These are phyloP conservation scores for Oehlia diaphana DNA, from an alignment of 192 early-diverging fungal species.

Conservation along the genomic window DNA sequence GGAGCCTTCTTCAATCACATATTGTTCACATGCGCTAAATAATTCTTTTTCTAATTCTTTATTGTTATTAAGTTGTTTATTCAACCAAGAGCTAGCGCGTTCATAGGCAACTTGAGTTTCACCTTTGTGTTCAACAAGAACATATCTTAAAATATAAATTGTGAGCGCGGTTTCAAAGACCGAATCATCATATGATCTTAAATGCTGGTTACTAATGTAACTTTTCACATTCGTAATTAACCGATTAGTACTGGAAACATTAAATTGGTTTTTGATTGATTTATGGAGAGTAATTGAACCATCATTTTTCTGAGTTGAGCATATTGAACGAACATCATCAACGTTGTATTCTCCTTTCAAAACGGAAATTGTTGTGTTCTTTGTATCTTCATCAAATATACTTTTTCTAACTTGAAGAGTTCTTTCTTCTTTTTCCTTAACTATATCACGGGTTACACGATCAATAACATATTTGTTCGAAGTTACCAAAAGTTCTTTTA, in stretches of 20 bases:
- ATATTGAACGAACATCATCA: neutral
- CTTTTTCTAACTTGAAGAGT: neutral
- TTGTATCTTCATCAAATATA: neutral
- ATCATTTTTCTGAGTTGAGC: neutral
- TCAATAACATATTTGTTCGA: conserved; percentile 6
- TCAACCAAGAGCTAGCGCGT: neutral
- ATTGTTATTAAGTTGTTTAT: neutral
- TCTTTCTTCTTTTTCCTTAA: neutral
- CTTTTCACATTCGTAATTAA: neutral
- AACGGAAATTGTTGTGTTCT: neutral
- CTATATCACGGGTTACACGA: neutral
- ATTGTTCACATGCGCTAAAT: neutral
- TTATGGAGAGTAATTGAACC: neutral
- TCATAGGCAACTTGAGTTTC: neutral
- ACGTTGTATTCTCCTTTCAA: neutral
- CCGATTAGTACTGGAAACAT: neutral
- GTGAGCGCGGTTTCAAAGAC: neutral
- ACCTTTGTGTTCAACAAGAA: neutral
- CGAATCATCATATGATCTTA: neutral
- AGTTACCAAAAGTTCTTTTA: neutral
- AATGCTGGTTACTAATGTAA: neutral
- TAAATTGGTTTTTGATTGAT: neutral
- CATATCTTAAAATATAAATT: neutral
- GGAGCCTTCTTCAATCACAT: neutral
- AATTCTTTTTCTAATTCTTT: neutral